A percentile compares a stretch with the other conserved stretches of the same genome.
phyloP scores from a whole-genome alignment of 179 eudicot genomes.

The Beta corolliflora region DNA sequence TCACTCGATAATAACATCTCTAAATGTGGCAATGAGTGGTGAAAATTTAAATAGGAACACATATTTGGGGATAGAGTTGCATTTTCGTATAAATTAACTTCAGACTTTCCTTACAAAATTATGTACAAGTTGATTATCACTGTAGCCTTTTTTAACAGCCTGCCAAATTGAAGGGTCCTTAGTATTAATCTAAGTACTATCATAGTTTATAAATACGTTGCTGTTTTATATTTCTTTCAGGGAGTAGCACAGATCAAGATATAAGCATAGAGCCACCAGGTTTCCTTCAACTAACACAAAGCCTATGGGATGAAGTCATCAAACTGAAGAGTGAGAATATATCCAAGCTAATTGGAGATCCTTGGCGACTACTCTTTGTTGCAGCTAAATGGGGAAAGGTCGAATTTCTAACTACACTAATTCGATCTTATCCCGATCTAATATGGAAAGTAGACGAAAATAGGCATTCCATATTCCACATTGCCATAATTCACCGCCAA shows the following conservation, averaged over 20 bases:
- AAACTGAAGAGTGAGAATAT: slow-evolving; percentile 18
- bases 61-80: too few relatives aligned
- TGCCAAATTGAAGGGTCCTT: too few relatives aligned
- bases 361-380: slow-evolving; percentile 27
- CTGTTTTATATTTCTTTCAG: not conserved
- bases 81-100: too few relatives aligned
- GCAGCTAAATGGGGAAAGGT: slow-evolving; percentile 29
- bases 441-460: slow-evolving; percentile 40
- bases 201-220: too few relatives aligned
- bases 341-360: slow-evolving; percentile 24
- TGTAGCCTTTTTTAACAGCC: too few relatives aligned
- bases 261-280: not conserved
- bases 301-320: slow-evolving; percentile 26
- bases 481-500: slow-evolving; percentile 34
- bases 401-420: slow-evolving; percentile 21
- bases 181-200: too few relatives aligned
- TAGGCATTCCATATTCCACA: slow-evolving; percentile 30
- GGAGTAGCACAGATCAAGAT: not conserved
- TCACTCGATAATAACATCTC: too few relatives aligned
- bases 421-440: slow-evolving; percentile 33
- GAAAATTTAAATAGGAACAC: too few relatives aligned
- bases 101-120: not conserved
- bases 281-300: slow-evolving; percentile 2
- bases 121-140: not conserved
- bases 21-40: too few relatives aligned